Percentiles rank a stretch among this genome's conserved stretches.
Evolutionary conservation across 305 asterid genomes (phyloP).

Genomic region (Galium porrigens): DNA sequence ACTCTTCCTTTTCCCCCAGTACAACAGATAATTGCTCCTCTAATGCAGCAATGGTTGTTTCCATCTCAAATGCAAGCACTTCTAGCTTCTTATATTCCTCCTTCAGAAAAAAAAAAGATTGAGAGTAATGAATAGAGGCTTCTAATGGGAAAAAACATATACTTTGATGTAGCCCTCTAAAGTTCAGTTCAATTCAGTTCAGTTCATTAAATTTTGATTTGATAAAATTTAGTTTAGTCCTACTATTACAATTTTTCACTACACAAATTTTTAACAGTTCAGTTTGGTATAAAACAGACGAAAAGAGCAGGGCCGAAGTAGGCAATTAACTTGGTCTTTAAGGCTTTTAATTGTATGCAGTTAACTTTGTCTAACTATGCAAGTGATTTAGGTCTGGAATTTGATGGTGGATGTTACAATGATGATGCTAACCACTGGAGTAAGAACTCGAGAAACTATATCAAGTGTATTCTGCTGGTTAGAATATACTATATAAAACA

Average conservation of each 20-base stretch:
- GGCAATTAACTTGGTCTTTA: not conserved
- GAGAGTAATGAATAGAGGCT: not conserved
- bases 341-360: not conserved
- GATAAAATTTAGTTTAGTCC: too few species aligned
- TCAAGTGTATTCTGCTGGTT: not conserved
- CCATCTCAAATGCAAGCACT: conserved; percentile 90
- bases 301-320: not conserved
- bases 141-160: not conserved
- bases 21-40: conserved; percentile 50
- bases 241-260: too few species aligned
- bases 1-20: conserved; percentile 39
- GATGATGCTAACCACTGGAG: not conserved
- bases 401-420: not conserved
- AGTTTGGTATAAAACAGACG: not conserved
- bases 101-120: conserved; percentile 24
- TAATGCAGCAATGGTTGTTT: conserved; percentile 59
- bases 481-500: not conserved
- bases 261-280: too few species aligned
- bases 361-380: not conserved
- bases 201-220: too few species aligned
- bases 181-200: too few species aligned
- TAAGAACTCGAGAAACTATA: not conserved
- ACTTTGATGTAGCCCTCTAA: not conserved
- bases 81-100: conserved; percentile 70
- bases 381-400: not conserved